A percentile compares a stretch with the other conserved stretches of the same genome.
These are phyloP conservation scores for Sungouiozyma intestinalis DNA, from an alignment of 805 yeast genomes.

Conservation along the genomic window DNA sequence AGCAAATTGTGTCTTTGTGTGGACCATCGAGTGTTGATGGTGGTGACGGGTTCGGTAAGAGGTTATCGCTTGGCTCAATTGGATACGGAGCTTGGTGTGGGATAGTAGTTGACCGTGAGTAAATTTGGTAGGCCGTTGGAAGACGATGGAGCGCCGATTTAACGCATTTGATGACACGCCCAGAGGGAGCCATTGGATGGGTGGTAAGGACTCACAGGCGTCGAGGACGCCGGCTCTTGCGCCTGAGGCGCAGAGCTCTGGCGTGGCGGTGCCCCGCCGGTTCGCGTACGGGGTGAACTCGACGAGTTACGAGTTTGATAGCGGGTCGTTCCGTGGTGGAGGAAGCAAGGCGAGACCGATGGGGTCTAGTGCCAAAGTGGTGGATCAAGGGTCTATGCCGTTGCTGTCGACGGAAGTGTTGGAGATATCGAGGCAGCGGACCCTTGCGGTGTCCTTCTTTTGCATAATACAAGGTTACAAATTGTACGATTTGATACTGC, in stretches of 20 bases:
- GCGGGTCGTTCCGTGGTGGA: too few species aligned
- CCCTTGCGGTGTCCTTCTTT: constrained; percentile 55
- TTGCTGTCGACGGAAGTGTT: constrained; percentile 56
- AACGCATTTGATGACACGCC: constrained; percentile 19
- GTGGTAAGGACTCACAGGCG: constrained; percentile 9
- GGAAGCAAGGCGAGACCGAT: too few species aligned
- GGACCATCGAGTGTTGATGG: too few species aligned
- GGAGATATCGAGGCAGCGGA: constrained; percentile 70
- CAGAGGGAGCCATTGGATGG: constrained; percentile 25
- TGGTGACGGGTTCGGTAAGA: too few species aligned
- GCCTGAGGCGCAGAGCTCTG: not conserved
- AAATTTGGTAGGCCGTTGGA: not conserved
- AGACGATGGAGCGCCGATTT: constrained; percentile 7
- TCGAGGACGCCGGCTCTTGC: not conserved
- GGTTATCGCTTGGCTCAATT: too few species aligned
- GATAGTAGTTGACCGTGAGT: not conserved
- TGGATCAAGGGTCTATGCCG: constrained; percentile 17
- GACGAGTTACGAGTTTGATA: not conserved
- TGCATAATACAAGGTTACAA: constrained; percentile 79
- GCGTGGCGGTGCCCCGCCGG: constrained; percentile 6
- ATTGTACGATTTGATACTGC: constrained; percentile 53
- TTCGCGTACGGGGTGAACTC: not conserved
- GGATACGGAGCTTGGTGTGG: too few species aligned
- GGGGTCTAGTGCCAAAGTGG: not conserved
- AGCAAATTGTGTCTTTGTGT: too few species aligned